Base-by-base conservation (phyloP, 257 asterid genomes). In the Coffea eugenioides region DNA sequence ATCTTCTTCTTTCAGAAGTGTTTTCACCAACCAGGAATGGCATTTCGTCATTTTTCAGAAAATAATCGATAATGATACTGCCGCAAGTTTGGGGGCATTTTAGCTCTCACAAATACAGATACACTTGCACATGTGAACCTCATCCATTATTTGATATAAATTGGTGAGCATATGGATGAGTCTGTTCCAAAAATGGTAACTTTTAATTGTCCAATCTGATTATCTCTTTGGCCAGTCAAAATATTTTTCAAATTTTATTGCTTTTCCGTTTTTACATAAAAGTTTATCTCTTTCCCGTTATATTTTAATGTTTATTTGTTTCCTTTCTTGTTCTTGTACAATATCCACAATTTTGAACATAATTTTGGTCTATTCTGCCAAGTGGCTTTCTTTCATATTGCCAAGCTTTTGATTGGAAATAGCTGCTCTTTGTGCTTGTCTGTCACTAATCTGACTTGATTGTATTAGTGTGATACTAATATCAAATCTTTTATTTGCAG, bases 401-500 rank as follows among this genome's bases (percentile, higher is more conserved):
- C 16, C 23, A 31, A 31, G 8, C 12, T 61, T 21, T 11, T 48
- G 15, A 12, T 67, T n/a, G 81, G 66, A 54, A 59, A 45, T 71
- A n/a, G 45, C 64, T 25, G 36, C 21, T 18, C 8, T 62, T 62
- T 54, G 69, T 25, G 14, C 8, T 6, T 23, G 57, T 9, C 21
- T 41, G 27, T 39, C 52, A 68, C 5, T 46, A 57, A 71, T 34
- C 64, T 52, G 52, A 45, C 34, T 41, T 51, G 3, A 43, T 52
- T 59, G 51, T 75, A 56, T 77, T 27, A 36, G 6, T 36, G 27
- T 46, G 75, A 74, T 85, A 78, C 90, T 88, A 54, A 84, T 71
- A 8, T 66, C 77, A 73, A 78, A 76, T 78, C 82, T 79, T 73
- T 57, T 59, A 71, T 51, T 71, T 79, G 75, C 84, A 83, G 91